Evolutionary conservation across 345 rosid species (phyloP), one percentile per base, ranked within the genome.

Genomic region (Eutrema japonicum): DNA sequence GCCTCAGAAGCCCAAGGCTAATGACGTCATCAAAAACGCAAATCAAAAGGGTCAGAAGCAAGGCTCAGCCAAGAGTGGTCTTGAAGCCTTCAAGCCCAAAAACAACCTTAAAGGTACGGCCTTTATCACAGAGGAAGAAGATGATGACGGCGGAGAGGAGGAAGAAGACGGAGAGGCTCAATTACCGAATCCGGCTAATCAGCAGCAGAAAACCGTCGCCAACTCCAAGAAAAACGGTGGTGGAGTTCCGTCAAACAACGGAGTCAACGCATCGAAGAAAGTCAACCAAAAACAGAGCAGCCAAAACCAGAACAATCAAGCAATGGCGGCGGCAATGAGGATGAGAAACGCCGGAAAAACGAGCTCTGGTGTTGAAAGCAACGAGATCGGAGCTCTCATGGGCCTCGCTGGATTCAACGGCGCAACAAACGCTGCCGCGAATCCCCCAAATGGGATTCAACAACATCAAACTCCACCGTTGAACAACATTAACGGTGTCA

Each of bases 211-310:
- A 77, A 8, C 26, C 57, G 78, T 72, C 22, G 81, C 60, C 57
- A 80, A 78, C 77, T 84, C 82, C 5, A 86, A 82, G 82, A 88
- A 85, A 63, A 73, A 69, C 70, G 65, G 13, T 33, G 89, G 78
- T 46, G 73, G 62, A 47, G 73, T 3, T 55, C 66, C 66, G 16
- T 58, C 55, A 42, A 71, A 71, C 36, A 84, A 74, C 46, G 78
- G 56, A 50, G 84, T 80, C 79, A 84, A 84, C 79, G 78, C 62
- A 16, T 77, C 79, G 2, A 88, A 84, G 73, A 88, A 84, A 73
- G 88, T 82, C 45, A 86, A 76, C 76, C 83, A 79, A 33, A 88
- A 77, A 80, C 93, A 82, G 80, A 83, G 46, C 64, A 33, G 57
- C 71, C 86, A 79, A 10, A 79, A 62, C 35, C 74, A 83, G 45